phyloP scores from a whole-genome alignment of 345 rosid species.

The Balakata baccata region DNA sequence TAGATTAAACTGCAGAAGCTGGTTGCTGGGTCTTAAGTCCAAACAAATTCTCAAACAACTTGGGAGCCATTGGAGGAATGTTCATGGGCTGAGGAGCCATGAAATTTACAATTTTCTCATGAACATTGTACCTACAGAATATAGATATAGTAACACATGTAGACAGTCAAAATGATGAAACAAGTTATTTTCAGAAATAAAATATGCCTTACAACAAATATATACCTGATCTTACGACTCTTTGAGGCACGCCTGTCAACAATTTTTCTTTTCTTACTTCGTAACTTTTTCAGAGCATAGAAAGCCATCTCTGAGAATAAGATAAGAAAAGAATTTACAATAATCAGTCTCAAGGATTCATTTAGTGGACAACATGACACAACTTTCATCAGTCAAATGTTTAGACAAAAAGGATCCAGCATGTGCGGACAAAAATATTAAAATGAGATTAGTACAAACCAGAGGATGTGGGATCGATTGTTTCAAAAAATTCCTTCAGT shows the following conservation, averaged over 20 bases:
- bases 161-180: not conserved
- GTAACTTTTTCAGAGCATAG: constrained; percentile 65
- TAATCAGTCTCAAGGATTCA: not conserved
- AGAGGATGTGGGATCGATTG: constrained; percentile 62
- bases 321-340: constrained; percentile 6
- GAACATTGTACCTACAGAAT: constrained; percentile 60
- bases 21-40: constrained; percentile 52
- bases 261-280: constrained; percentile 82
- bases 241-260: constrained; percentile 91
- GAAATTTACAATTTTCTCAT: constrained; percentile 79
- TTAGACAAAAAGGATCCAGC: not conserved
- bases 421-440: not conserved
- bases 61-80: constrained; percentile 66
- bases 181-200: not conserved
- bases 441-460: constrained; percentile 35
- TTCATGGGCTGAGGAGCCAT: constrained; percentile 67
- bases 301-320: constrained; percentile 55
- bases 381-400: not conserved
- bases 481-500: constrained; percentile 80
- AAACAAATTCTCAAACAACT: constrained; percentile 67
- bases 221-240: constrained; percentile 78
- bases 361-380: not conserved
- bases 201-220: too few species aligned
- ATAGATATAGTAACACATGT: not conserved
- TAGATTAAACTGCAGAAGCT: constrained; percentile 6